These are phyloP conservation scores for Capsella rubella DNA, from an alignment of 441 rosid genomes.

Conservation along the genomic window DNA sequence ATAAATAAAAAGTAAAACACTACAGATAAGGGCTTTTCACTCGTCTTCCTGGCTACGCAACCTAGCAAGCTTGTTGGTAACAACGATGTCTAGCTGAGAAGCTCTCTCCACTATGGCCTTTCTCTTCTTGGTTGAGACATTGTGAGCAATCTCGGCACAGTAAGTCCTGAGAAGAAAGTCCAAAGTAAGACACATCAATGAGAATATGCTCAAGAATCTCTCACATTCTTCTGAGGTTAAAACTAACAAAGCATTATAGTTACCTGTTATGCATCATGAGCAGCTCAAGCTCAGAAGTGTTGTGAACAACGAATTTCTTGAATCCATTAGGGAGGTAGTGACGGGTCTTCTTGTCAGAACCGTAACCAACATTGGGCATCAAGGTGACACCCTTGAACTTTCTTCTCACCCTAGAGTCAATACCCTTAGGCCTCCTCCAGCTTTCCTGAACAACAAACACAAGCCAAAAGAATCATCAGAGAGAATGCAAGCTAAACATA, in stretches of 20 bases:
- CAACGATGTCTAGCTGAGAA: slow-evolving; percentile 78
- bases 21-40: slow-evolving; percentile 41
- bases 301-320: slow-evolving; percentile 90
- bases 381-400: slow-evolving; percentile 90
- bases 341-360: slow-evolving; percentile 83
- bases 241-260: background rate
- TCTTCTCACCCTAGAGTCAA: slow-evolving; percentile 81
- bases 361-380: slow-evolving; percentile 95
- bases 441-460: slow-evolving; percentile 49
- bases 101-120: slow-evolving; percentile 90
- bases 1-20: slow-evolving; percentile 15
- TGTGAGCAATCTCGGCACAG: slow-evolving; percentile 89
- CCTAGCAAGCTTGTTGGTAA: slow-evolving; percentile 86
- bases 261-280: slow-evolving; percentile 98
- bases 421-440: slow-evolving; percentile 96
- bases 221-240: background rate
- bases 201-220: background rate
- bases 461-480: background rate
- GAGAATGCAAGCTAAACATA: background rate
- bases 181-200: background rate
- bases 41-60: slow-evolving; percentile 90
- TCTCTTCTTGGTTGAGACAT: slow-evolving; percentile 80
- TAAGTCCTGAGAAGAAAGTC: slow-evolving; percentile 56
- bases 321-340: slow-evolving; percentile 89
- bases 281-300: slow-evolving; percentile 69